Percentiles rank a stretch among this genome's conserved stretches.
phyloP scores from a whole-genome alignment of 768 basidiomycete genomes.

The Cantharellus anzutake region DNA sequence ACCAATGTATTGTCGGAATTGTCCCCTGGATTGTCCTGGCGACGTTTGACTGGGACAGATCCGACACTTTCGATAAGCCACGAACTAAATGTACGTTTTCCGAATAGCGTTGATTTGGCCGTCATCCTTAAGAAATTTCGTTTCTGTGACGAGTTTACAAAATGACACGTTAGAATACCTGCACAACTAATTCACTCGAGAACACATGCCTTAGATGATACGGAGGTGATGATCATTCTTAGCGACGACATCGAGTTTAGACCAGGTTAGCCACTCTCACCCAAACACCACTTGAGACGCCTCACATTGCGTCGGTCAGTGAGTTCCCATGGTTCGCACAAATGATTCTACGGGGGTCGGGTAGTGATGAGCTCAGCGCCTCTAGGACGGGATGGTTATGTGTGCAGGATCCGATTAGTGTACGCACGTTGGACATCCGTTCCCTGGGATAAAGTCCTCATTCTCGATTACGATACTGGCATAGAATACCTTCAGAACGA shows the following conservation, averaged over 20 bases:
- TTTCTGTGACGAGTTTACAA: slow-evolving; percentile 22
- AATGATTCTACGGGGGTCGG: slow-evolving; percentile 35
- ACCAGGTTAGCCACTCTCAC: neutral
- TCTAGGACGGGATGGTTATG: neutral
- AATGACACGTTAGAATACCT: neutral
- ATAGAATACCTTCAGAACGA: slow-evolving; percentile 84
- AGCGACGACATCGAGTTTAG: neutral
- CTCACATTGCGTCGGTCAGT: slow-evolving; percentile 71
- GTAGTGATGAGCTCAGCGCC: no score
- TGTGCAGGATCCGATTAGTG: slow-evolving; percentile 1
- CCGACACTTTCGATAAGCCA: slow-evolving; percentile 84
- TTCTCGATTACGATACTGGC: slow-evolving; percentile 77
- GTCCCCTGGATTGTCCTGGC: slow-evolving; percentile 43
- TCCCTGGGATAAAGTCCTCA: slow-evolving; percentile 44
- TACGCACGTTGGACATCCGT: slow-evolving; percentile 48
- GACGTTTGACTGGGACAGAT: slow-evolving; percentile 63
- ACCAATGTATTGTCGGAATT: slow-evolving; percentile 42
- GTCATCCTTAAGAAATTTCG: slow-evolving; percentile 71
- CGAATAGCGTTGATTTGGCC: slow-evolving; percentile 77
- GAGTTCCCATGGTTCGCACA: slow-evolving; percentile 79
- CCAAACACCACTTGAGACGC: slow-evolving; percentile 1
- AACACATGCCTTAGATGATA: slow-evolving; percentile 40
- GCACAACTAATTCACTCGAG: neutral
- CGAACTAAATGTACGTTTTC: slow-evolving; percentile 63
- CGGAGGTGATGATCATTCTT: slow-evolving; percentile 54